Evolutionary conservation across 1,284 basidiomycete species (phyloP).

Genomic region (Filobasidium uniguttulatum): DNA sequence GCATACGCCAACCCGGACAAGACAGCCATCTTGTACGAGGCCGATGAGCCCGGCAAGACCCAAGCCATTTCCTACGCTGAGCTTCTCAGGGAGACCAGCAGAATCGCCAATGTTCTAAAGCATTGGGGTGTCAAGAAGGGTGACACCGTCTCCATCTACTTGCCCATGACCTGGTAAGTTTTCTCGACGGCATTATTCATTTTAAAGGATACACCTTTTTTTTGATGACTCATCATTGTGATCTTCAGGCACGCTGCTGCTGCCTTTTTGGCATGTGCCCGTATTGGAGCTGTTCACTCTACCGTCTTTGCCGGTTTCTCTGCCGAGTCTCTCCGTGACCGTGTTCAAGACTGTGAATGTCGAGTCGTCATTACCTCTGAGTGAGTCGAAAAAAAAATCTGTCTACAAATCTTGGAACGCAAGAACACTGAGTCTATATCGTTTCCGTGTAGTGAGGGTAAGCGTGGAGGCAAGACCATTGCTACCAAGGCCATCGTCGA

Average conservation of each 20-base stretch:
- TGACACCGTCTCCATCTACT: slow-evolving; percentile 53
- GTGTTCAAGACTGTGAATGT: slow-evolving; percentile 77
- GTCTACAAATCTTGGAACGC: not conserved
- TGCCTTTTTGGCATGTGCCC: slow-evolving; percentile 91
- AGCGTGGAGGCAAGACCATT: slow-evolving; percentile 84
- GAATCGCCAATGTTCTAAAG: slow-evolving; percentile 84
- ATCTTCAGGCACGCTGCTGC: slow-evolving; percentile 89
- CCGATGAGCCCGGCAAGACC: slow-evolving; percentile 80
- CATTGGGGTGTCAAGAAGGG: slow-evolving; percentile 86
- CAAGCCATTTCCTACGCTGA: slow-evolving; percentile 65
- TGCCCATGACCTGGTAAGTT: slow-evolving; percentile 26
- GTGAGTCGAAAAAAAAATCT: slow-evolving; percentile 21
- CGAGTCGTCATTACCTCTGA: slow-evolving; percentile 89
- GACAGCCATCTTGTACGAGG: slow-evolving; percentile 97
- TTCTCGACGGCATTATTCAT: not conserved
- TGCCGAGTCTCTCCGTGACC: slow-evolving; percentile 88
- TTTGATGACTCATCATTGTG: not conserved
- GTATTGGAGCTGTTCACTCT: slow-evolving; percentile 95
- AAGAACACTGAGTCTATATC: not conserved
- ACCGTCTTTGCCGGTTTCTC: slow-evolving; percentile 98
- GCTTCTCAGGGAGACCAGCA: slow-evolving; percentile 78
- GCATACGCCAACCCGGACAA: slow-evolving; percentile 78
- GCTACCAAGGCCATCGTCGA: slow-evolving; percentile 95
- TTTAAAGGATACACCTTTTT: not conserved
- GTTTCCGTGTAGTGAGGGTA: slow-evolving; percentile 49